These are phyloP conservation scores for Biscogniauxia mediterranea DNA, from an alignment of 2,329 filamentous ascomycete species.

Conservation along the genomic window DNA sequence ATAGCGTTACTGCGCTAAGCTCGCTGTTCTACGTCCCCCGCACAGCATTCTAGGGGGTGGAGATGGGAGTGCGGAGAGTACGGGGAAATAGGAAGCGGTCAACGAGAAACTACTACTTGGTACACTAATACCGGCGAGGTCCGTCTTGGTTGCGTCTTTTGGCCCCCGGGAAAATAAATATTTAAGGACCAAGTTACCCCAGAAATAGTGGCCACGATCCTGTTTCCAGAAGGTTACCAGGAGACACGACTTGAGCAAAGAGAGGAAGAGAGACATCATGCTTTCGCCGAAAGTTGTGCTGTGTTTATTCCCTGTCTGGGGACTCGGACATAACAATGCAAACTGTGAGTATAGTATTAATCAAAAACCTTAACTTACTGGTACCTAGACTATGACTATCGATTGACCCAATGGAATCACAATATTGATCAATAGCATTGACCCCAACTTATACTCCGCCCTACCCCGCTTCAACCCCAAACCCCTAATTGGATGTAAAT, in stretches of 20 bases:
- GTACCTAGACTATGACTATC: too few relatives aligned
- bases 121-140: neutral
- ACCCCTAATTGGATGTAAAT: neutral
- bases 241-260: neutral
- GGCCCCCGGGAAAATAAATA: neutral
- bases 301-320: conserved; percentile 13
- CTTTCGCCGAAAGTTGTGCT: conserved; percentile 9
- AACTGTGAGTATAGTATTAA: conserved; percentile 11
- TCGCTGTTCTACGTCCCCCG: neutral
- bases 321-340: conserved; percentile 9
- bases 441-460: neutral
- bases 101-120: neutral
- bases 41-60: neutral
- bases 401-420: too few relatives aligned
- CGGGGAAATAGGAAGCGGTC: neutral
- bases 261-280: neutral
- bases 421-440: too few relatives aligned
- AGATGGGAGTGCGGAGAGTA: neutral
- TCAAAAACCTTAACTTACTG: too few relatives aligned
- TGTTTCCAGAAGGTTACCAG: neutral
- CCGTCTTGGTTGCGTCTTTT: neutral
- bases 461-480: neutral
- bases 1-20: neutral
- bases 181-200: neutral
- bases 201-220: neutral